Evolutionary conservation across 176 grass and related monocot genomes (phyloP).

Genomic region (Dendrocalamus sinicus): DNA sequence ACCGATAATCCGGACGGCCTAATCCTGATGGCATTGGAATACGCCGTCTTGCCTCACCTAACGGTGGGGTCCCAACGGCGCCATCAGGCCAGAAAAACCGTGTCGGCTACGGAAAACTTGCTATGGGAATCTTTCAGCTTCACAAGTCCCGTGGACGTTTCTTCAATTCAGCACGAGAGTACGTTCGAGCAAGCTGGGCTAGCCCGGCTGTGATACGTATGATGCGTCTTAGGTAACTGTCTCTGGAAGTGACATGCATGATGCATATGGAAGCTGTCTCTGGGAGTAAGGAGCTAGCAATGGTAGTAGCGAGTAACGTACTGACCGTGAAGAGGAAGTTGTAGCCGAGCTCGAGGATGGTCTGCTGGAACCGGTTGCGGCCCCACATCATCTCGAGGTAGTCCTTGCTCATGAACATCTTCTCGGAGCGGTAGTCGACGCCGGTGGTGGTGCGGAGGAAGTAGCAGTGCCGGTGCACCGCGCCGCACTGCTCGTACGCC

Average conservation of each 20-base stretch:
- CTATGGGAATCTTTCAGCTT: neutral
- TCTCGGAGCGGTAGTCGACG: conserved; percentile 73
- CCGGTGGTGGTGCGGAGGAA: conserved; percentile 54
- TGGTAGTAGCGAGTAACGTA: neutral
- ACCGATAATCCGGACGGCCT: neutral
- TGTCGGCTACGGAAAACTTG: neutral
- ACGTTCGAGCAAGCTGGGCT: no score
- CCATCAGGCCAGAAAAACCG: neutral
- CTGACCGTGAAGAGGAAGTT: conserved; percentile 91
- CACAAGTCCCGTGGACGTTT: neutral
- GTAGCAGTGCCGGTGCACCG: conserved; percentile 83
- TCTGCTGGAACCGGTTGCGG: conserved; percentile 71
- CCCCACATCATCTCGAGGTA: conserved; percentile 99
- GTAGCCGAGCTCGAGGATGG: conserved; percentile 78
- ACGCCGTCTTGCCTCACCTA: neutral
- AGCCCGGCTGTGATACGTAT: no score
- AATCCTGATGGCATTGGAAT: neutral
- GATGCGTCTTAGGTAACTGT: no score
- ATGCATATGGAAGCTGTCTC: neutral
- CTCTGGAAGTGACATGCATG: neutral
- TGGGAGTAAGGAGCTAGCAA: no score
- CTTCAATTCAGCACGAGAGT: no score
- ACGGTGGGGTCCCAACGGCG: neutral
- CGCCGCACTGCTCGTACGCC: conserved; percentile 72
- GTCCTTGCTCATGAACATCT: conserved; percentile 90